These are phyloP conservation scores for Mrakia frigida DNA, from an alignment of 768 basidiomycete species.

Conservation along the genomic window DNA sequence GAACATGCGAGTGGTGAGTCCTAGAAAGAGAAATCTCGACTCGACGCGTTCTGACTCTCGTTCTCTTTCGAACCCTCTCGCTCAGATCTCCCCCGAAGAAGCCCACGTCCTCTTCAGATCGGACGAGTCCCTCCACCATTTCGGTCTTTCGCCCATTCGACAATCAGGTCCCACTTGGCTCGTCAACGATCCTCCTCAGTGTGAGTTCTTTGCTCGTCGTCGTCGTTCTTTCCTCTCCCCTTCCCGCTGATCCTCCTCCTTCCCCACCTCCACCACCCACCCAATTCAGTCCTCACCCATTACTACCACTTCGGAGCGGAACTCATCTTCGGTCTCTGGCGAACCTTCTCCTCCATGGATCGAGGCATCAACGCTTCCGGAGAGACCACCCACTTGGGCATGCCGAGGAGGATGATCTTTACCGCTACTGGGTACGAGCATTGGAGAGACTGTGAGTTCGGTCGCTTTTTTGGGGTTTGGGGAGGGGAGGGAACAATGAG, in stretches of 20 bases:
- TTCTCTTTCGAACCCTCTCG: background rate
- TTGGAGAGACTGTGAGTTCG: constrained; percentile 65
- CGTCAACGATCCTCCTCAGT: constrained; percentile 80
- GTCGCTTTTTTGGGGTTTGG: too few relatives aligned
- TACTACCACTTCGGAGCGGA: constrained; percentile 70
- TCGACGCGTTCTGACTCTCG: background rate
- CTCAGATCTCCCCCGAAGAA: constrained; percentile 56
- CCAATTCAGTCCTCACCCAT: constrained; percentile 63
- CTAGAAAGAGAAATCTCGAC: background rate
- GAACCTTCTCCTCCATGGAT: constrained; percentile 79
- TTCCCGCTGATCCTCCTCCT: background rate
- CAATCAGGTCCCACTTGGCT: constrained; percentile 79
- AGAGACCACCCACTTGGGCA: constrained; percentile 69
- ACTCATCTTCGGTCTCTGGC: constrained; percentile 86
- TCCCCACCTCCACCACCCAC: background rate
- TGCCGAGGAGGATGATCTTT: constrained; percentile 67
- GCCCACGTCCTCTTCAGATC: constrained; percentile 59
- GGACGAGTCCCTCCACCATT: background rate
- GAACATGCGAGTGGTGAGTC: constrained; percentile 58
- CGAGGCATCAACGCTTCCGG: constrained; percentile 54
- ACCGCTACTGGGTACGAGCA: constrained; percentile 64
- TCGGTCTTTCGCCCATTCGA: constrained; percentile 61
- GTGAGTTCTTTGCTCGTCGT: too few relatives aligned
- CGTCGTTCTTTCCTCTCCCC: background rate
- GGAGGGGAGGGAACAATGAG: too few relatives aligned